Conservation (phyloP, 495 filamentous ascomycete genomes). For the Oidiodendron maius region DNA sequence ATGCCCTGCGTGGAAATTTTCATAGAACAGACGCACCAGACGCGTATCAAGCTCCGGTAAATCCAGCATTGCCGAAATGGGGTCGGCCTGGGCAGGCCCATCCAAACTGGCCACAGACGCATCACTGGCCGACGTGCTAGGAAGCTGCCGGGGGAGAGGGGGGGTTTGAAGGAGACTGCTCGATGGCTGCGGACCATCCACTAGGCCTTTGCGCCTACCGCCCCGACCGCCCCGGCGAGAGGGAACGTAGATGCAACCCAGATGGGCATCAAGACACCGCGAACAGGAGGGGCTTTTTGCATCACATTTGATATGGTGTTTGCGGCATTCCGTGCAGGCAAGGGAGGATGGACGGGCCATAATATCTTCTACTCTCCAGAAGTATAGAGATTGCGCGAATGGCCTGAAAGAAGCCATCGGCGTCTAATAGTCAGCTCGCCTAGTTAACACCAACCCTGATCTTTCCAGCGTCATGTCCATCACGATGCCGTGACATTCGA, state of each 20-base stretch:
- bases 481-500: too few species aligned
- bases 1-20: not conserved
- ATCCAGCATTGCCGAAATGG: not conserved
- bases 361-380: too few species aligned
- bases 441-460: too few species aligned
- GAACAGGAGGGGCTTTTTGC: constrained; percentile 11
- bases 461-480: too few species aligned
- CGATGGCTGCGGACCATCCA: too few species aligned
- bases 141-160: too few species aligned
- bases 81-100: not conserved
- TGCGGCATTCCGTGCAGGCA: constrained; percentile 38
- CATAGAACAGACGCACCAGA: not conserved
- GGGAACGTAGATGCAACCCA: not conserved
- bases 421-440: too few species aligned
- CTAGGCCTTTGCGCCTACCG: not conserved
- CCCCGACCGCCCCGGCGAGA: not conserved
- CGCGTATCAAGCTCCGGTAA: not conserved
- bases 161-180: too few species aligned
- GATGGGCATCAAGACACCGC: not conserved
- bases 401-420: too few species aligned
- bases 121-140: too few species aligned
- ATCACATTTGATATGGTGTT: constrained; percentile 39
- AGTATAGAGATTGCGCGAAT: too few species aligned
- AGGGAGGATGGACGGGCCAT: constrained; percentile 20
- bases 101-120: too few species aligned